Evolutionary conservation across 768 basidiomycete genomes (phyloP).

Genomic region (Terana coerulea): DNA sequence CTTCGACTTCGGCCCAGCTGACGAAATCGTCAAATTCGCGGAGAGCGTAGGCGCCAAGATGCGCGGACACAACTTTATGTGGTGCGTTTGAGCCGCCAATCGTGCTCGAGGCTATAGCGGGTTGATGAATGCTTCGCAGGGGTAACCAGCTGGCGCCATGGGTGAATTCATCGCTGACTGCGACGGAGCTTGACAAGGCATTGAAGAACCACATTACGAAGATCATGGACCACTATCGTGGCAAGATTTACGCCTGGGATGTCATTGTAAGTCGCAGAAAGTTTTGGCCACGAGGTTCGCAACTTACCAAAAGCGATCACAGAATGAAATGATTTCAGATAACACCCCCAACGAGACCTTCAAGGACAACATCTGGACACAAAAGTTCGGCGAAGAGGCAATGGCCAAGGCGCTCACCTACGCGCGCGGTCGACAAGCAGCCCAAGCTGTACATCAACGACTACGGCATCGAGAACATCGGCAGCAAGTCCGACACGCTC

Average conservation of each 20-base stretch:
- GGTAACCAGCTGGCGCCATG: constrained; percentile 13
- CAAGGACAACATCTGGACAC: constrained; percentile 14
- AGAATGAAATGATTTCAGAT: constrained; percentile 17
- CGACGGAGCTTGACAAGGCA: constrained; percentile 13
- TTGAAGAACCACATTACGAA: constrained; percentile 15
- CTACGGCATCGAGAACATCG: constrained; percentile 31
- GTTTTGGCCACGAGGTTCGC: not conserved
- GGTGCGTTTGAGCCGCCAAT: not conserved
- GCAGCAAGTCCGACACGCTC: constrained; percentile 54
- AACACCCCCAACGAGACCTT: constrained; percentile 17
- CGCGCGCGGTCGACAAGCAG: constrained; percentile 50
- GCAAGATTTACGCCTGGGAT: constrained; percentile 13
- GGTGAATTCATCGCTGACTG: constrained; percentile 10
- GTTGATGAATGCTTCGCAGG: not conserved
- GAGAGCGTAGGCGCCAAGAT: constrained; percentile 11
- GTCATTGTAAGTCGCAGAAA: constrained; percentile 8
- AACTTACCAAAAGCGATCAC: not conserved
- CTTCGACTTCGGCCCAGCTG: constrained; percentile 8
- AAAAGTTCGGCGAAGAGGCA: constrained; percentile 15
- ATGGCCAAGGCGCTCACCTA: constrained; percentile 40
- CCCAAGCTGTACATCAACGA: constrained; percentile 55
- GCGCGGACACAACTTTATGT: constrained; percentile 14
- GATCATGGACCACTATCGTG: constrained; percentile 13
- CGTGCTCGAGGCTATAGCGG: not conserved
- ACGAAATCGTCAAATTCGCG: constrained; percentile 13